Conservation (phyloP, 2,329 filamentous ascomycete species). For the Nannizzia gypsea region DNA sequence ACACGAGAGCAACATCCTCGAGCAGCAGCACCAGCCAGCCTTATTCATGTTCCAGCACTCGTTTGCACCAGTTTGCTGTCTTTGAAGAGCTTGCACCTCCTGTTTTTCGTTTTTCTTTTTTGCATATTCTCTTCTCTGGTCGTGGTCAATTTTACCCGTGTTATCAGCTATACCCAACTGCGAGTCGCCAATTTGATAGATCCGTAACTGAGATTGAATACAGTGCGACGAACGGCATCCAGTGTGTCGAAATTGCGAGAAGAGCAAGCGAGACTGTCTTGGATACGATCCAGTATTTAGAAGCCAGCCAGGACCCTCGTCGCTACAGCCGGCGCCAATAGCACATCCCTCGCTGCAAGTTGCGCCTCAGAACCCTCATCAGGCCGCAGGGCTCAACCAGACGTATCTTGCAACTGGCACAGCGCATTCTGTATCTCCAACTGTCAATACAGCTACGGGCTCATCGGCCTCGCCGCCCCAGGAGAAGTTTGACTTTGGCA, state of each 20-base stretch:
- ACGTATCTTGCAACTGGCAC: background rate
- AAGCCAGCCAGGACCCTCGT: conserved; percentile 60
- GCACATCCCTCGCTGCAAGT: conserved; percentile 31
- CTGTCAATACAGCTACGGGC: conserved; percentile 1
- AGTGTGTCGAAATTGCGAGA: conserved; percentile 61
- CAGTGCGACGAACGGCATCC: conserved; percentile 96
- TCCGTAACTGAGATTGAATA: conserved; percentile 4
- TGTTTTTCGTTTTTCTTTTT: background rate
- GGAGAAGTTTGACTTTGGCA: conserved; percentile 3
- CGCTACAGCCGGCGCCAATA: conserved; percentile 51
- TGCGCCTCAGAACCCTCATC: conserved; percentile 30
- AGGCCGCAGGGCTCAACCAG: conserved; percentile 17
- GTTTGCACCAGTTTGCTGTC: background rate
- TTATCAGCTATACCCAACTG: conserved; percentile 6
- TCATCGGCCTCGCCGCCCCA: conserved; percentile 1
- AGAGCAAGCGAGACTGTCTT: conserved; percentile 55
- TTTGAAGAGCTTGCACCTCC: background rate
- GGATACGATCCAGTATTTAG: conserved; percentile 58
- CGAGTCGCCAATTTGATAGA: background rate
- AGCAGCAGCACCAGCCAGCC: background rate
- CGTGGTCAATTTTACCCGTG: background rate
- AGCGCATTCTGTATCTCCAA: conserved; percentile 8
- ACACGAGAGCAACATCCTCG: background rate
- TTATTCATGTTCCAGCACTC: background rate
- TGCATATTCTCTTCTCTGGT: background rate